These are phyloP conservation scores for Diophrys sp. DNA, from an alignment of 73 alveolate species.

Conservation along the genomic window DNA sequence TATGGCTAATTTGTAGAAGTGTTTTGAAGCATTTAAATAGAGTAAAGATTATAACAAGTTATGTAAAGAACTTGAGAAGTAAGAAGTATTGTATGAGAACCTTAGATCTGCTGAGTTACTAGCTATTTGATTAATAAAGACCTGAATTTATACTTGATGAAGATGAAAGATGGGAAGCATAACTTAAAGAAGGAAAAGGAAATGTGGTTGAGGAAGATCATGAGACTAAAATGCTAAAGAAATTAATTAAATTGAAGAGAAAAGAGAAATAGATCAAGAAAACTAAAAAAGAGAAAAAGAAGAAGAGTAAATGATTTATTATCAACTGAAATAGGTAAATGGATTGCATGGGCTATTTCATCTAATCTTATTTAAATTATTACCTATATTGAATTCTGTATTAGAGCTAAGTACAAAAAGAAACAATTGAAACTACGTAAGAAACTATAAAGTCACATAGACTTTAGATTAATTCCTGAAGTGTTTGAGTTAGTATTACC, in stretches of 20 bases:
- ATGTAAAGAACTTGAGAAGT: not conserved
- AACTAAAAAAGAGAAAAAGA: too few species aligned
- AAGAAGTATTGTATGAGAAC: not conserved
- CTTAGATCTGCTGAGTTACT: not conserved
- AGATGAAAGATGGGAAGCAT: too few species aligned
- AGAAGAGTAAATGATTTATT: too few species aligned
- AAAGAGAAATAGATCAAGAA: too few species aligned
- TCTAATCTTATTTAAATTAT: not conserved
- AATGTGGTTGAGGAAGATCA: too few species aligned
- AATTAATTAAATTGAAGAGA: too few species aligned
- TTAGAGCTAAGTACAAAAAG: not conserved
- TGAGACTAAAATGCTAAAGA: too few species aligned
- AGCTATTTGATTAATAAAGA: not conserved
- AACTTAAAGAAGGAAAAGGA: too few species aligned
- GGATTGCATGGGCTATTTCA: not conserved
- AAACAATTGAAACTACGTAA: not conserved
- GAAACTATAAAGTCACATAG: not conserved
- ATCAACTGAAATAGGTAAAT: not conserved
- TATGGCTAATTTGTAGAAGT: not conserved
- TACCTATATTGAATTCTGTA: not conserved
- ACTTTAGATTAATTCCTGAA: not conserved
- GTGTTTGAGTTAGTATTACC: not conserved
- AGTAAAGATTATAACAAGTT: not conserved
- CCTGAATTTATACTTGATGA: too few species aligned
- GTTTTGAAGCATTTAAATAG: not conserved